phyloP scores from a whole-genome alignment of 2,329 filamentous ascomycete genomes.

The Neonectria punicea region DNA sequence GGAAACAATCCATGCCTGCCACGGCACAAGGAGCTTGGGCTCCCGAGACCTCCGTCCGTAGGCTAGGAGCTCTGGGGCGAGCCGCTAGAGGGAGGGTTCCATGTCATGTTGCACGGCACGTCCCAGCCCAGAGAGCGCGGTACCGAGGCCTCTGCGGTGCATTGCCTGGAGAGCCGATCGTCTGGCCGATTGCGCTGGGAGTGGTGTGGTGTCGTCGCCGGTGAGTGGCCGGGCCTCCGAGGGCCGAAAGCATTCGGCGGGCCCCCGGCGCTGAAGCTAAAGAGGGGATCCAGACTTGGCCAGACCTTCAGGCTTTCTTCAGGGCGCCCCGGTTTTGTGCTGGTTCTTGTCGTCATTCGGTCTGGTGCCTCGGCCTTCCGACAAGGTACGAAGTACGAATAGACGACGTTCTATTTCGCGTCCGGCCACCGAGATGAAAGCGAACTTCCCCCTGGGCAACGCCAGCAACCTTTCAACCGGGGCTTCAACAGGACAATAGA shows the following conservation, averaged over 20 bases:
- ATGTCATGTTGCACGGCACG: neutral
- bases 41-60: slow-evolving; percentile 10
- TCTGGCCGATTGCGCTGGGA: slow-evolving; percentile 2
- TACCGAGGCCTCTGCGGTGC: neutral
- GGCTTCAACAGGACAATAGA: neutral
- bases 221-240: slow-evolving; percentile 23
- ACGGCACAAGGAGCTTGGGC: neutral
- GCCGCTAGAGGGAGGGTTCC: neutral
- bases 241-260: slow-evolving; percentile 23
- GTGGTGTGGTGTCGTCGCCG: slow-evolving; percentile 32
- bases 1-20: neutral
- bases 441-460: neutral
- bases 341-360: neutral
- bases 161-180: slow-evolving; percentile 9
- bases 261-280: neutral
- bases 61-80: neutral
- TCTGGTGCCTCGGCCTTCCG: neutral
- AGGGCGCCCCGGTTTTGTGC: neutral
- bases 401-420: neutral
- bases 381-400: too few species aligned
- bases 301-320: neutral
- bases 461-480: neutral
- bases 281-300: slow-evolving; percentile 4
- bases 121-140: neutral
- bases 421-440: neutral